Percentiles rank a stretch among this genome's conserved stretches.
Evolutionary conservation across 2,329 filamentous ascomycete species (phyloP).

Genomic region (Trichoderma hamatum): DNA sequence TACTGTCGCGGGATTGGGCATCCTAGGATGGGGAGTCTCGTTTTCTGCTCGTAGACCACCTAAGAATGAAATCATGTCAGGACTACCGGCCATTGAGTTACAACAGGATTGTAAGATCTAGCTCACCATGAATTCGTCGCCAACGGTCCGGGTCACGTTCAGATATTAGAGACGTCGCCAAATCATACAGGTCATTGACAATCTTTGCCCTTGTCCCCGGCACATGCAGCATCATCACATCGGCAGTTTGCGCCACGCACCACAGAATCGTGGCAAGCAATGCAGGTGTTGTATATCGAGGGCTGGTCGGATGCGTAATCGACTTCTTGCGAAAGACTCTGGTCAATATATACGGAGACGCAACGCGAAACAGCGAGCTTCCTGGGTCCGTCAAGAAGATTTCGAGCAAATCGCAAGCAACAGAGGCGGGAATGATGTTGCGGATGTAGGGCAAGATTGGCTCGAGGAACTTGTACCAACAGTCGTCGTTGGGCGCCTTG

Average conservation of each 20-base stretch:
- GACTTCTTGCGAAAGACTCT: slow-evolving; percentile 50
- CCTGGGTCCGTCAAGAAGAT: slow-evolving; percentile 51
- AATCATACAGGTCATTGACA: slow-evolving; percentile 43
- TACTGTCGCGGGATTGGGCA: slow-evolving; percentile 32
- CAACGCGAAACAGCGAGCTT: slow-evolving; percentile 47
- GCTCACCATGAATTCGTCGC: slow-evolving; percentile 41
- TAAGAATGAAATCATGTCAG: slow-evolving; percentile 22
- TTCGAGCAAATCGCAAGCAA: slow-evolving; percentile 53
- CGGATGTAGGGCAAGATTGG: slow-evolving; percentile 45
- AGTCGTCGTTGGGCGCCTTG: slow-evolving; percentile 37
- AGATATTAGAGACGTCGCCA: slow-evolving; percentile 41
- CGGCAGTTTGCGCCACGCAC: slow-evolving; percentile 51
- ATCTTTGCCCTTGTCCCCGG: slow-evolving; percentile 46
- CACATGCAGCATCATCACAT: slow-evolving; percentile 47
- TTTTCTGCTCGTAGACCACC: slow-evolving; percentile 41
- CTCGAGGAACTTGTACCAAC: slow-evolving; percentile 46
- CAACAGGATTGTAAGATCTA: background rate
- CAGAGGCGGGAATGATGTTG: slow-evolving; percentile 44
- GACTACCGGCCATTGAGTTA: background rate
- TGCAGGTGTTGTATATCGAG: slow-evolving; percentile 48
- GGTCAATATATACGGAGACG: slow-evolving; percentile 53
- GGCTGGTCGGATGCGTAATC: slow-evolving; percentile 45
- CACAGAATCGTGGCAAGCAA: slow-evolving; percentile 53
- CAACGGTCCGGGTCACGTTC: slow-evolving; percentile 44
- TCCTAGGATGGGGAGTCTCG: slow-evolving; percentile 36